Conservation (phyloP, 2,329 filamentous ascomycete species). For the Aspergillus sp. region DNA sequence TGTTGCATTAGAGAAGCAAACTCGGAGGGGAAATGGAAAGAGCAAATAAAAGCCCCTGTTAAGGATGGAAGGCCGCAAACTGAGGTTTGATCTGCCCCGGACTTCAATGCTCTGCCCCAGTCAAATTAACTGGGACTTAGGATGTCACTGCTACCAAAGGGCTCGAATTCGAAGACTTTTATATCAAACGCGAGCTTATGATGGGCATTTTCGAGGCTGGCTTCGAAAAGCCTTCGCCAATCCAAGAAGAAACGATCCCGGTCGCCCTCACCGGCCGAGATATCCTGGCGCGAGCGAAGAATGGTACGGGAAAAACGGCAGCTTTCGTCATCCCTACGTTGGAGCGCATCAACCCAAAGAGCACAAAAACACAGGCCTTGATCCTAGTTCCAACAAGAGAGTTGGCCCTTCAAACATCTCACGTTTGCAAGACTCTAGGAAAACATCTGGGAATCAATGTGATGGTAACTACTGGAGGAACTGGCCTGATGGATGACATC, state of each 20-base stretch:
- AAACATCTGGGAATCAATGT: constrained; percentile 97
- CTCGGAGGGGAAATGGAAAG: constrained; percentile 44
- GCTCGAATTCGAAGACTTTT: constrained; percentile 95
- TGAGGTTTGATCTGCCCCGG: constrained; percentile 38
- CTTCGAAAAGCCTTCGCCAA: constrained; percentile 97
- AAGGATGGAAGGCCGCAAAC: constrained; percentile 53
- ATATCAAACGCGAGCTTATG: constrained; percentile 88
- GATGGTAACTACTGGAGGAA: constrained; percentile 98
- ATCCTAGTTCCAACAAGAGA: constrained; percentile 97
- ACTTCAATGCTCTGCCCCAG: constrained; percentile 6
- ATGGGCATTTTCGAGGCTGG: constrained; percentile 99
- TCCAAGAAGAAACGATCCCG: constrained; percentile 98
- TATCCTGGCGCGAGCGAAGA: constrained; percentile 94
- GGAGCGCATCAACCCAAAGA: constrained; percentile 94
- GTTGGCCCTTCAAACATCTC: constrained; percentile 94
- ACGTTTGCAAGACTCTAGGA: constrained; percentile 97
- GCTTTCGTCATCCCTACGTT: constrained; percentile 96
- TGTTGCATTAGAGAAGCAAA: constrained; percentile 35
- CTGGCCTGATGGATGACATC: constrained; percentile 92
- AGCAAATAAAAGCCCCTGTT: constrained; percentile 45
- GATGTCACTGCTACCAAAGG: constrained; percentile 99
- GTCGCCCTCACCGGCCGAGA: constrained; percentile 94
- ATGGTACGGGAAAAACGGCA: constrained; percentile 96
- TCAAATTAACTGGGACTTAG: constrained; percentile 46
- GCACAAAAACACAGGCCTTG: constrained; percentile 91